phyloP scores from a whole-genome alignment of 768 basidiomycete genomes.

The Pulveroboletus sp. region DNA sequence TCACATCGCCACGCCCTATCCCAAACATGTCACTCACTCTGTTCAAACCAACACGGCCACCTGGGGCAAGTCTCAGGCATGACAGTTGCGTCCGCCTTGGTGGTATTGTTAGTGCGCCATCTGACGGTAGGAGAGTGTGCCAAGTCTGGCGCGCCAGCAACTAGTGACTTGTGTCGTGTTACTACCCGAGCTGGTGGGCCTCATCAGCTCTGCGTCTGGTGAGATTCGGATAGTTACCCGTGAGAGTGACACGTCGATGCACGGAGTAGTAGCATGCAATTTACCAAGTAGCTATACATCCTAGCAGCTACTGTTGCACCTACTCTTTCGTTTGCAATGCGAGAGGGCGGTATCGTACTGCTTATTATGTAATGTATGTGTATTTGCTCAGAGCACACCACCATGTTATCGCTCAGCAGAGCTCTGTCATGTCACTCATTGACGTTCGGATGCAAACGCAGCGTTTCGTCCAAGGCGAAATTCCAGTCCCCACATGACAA shows the following conservation, averaged over 20 bases:
- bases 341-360: too few species aligned
- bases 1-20: neutral
- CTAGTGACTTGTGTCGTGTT: neutral
- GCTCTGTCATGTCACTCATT: slow-evolving; percentile 6
- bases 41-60: neutral
- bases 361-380: slow-evolving; percentile 20
- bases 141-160: too few species aligned
- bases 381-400: neutral
- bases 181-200: neutral
- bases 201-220: neutral
- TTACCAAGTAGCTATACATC: neutral
- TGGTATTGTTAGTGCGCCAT: neutral
- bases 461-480: slow-evolving; percentile 20
- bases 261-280: neutral
- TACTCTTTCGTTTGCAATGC: too few species aligned
- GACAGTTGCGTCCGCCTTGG: neutral
- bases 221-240: neutral
- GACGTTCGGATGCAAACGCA: slow-evolving; percentile 11
- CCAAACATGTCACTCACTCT: too few species aligned
- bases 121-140: neutral
- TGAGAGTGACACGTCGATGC: neutral
- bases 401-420: slow-evolving; percentile 16
- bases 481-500: slow-evolving; percentile 18
- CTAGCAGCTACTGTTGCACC: too few species aligned
- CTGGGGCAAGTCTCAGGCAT: too few species aligned